Conservation (phyloP, 1,139 yeast genomes). For the Sporopachydermia cereana region DNA sequence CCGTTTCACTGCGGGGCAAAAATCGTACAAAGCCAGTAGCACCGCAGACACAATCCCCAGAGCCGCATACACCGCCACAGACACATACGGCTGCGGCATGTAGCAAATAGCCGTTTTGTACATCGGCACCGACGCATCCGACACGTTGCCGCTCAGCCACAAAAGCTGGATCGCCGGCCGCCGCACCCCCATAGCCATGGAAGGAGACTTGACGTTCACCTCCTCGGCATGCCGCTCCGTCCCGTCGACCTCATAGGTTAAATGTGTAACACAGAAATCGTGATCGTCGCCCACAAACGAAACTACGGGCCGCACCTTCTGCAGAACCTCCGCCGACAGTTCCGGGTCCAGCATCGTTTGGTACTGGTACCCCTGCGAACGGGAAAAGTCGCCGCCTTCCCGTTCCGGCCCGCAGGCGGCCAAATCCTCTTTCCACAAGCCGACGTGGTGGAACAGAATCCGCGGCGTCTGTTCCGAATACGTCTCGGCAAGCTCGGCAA, state of each 20-base stretch:
- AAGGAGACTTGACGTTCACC: slow-evolving; percentile 59
- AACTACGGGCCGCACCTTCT: slow-evolving; percentile 39
- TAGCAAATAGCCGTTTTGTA: background rate
- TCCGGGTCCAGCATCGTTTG: slow-evolving; percentile 49
- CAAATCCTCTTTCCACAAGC: slow-evolving; percentile 39
- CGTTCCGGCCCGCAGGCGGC: slow-evolving; percentile 42
- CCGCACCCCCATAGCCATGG: slow-evolving; percentile 66
- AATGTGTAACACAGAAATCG: slow-evolving; percentile 60
- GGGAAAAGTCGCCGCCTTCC: slow-evolving; percentile 52
- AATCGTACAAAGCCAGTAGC: background rate
- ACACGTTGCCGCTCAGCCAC: slow-evolving; percentile 36
- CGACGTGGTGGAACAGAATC: slow-evolving; percentile 51
- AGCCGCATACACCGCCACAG: slow-evolving; percentile 3
- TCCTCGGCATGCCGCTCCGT: slow-evolving; percentile 38
- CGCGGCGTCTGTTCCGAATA: slow-evolving; percentile 31
- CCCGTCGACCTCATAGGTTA: slow-evolving; percentile 28
- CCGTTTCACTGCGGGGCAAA: background rate
- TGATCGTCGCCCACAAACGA: slow-evolving; percentile 74
- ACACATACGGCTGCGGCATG: slow-evolving; percentile 6
- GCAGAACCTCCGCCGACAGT: slow-evolving; percentile 37
- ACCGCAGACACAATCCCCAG: background rate
- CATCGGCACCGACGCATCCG: slow-evolving; percentile 9
- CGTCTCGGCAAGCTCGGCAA: slow-evolving; percentile 16
- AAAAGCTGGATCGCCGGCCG: slow-evolving; percentile 61
- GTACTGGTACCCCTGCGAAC: slow-evolving; percentile 49